Evolutionary conservation across 2,329 filamentous ascomycete species (phyloP), one percentile per base, ranked within the genome.

Genomic region (Podosphaera aphanis): DNA sequence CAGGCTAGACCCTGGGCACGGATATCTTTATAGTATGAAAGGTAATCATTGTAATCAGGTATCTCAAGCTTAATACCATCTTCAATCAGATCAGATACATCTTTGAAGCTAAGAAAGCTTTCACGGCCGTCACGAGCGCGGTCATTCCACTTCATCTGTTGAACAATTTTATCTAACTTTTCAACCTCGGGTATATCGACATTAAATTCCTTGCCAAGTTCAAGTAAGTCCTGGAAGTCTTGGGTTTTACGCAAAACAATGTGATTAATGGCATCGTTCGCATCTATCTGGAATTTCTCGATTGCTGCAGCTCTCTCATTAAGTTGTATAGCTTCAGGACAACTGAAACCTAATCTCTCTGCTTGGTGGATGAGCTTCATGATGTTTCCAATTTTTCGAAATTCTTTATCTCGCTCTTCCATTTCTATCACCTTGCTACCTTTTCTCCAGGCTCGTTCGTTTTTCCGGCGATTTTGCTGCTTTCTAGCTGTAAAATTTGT

Each of bases 401-500:
- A 70, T 60, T 94, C 86, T 53, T 77, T 77, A 56, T 83, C 78
- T 50, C 74, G 73, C 59, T 94, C 83, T 62, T 93, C 90, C 54
- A 80, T 70, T 57, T 94, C 86, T 23, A 27, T 6, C 44, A 77
- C 79, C 61, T 81, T 88, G 44, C 73, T 73, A 46, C 77, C 73
- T 56, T 74, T 79, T 52, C 84, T 81, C 75, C 81, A 90, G 39
- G 73, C 74, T 58, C 84, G 90, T 57, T 94, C 88, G 61, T 81
- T 93, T 64, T 95, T 95, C 50, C 88, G 83, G 51, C 90, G 81
- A 58, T 92, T 93, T 63, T 94, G 88, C 65, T 94, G 88, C 66
- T 98, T 98, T 55, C 90, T 82, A 48, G 90, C 86, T 57, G 86
- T 93, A 66, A 92, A 98, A 59, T 82, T 86, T 57, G 83, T 90